Conservation (phyloP, 805 yeast genomes). For the Kuraishia borneana region DNA sequence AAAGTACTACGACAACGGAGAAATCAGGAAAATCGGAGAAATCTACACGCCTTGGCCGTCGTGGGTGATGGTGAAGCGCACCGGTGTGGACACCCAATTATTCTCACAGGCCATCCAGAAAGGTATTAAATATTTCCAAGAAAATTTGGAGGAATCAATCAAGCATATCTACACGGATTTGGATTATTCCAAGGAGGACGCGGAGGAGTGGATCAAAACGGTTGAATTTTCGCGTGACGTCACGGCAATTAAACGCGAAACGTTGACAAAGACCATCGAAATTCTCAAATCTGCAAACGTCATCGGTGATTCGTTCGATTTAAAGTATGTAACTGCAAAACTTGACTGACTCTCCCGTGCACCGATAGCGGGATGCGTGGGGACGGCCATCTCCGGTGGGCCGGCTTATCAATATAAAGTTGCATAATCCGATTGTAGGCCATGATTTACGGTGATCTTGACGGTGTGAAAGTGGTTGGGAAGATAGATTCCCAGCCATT, state of each 20-base stretch:
- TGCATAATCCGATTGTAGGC: too few species aligned
- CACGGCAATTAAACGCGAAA: constrained; percentile 36
- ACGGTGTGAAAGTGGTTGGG: constrained; percentile 45
- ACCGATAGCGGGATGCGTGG: too few species aligned
- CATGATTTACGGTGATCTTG: constrained; percentile 30
- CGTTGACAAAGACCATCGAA: constrained; percentile 44
- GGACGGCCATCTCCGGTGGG: too few species aligned
- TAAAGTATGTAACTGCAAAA: too few species aligned
- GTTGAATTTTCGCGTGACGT: constrained; percentile 48
- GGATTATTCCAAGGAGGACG: constrained; percentile 72
- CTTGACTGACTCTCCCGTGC: too few species aligned
- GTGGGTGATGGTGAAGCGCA: constrained; percentile 64
- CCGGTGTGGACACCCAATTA: constrained; percentile 17
- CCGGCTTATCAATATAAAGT: too few species aligned
- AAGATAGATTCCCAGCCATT: constrained; percentile 25
- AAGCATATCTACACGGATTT: constrained; percentile 52
- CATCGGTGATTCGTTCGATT: too few species aligned
- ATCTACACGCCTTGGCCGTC: constrained; percentile 96
- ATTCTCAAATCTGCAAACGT: constrained; percentile 60
- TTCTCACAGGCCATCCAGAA: constrained; percentile 47
- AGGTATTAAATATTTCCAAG: constrained; percentile 59
- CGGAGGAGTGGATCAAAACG: constrained; percentile 70
- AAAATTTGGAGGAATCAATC: constrained; percentile 53
- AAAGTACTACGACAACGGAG: constrained; percentile 68
- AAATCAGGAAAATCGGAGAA: constrained; percentile 74